Evolutionary conservation across 2,329 filamentous ascomycete genomes (phyloP), one percentile per base, ranked within the genome.

Genomic region (Hypoxylon sp.): DNA sequence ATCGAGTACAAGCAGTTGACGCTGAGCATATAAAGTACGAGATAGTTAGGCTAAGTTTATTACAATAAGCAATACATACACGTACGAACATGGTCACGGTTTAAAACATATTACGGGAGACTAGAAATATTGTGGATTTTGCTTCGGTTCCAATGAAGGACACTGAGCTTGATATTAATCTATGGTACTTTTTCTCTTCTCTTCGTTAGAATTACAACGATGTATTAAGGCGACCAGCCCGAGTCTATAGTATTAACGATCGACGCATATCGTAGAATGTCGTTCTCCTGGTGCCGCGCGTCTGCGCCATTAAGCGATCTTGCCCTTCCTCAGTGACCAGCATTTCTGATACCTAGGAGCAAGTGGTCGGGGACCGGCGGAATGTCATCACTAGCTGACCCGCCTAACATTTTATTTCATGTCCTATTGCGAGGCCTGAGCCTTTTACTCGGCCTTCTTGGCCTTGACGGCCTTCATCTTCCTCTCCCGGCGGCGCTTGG

Each of bases 401-500:
- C 62, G 65, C 51, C 53, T 21, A 8, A 59, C 37, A 11, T 21
- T 62, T 59, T 58, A 53, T 19, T 39, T 32, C 29, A n/a, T 51
- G 8, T 61, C 37, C 27, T 58, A 51, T 60, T 55, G 35, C 31
- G 39, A 57, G 53, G 39, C 27, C 44, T n/a, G 19, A 21, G 32
- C 24, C 17, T 46, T 78, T 82, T 88, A 91, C 17, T 55, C 19
- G 15, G 32, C 17, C 29, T 60, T 39, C 82, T 92, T 86, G 48
- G 84, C 83, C 86, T 94, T 85, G 80, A 91, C 85, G 64, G 88
- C 81, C 61, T 85, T 87, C 55, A 93, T 76, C 88, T 92, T 94
- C 81, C 85, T 89, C 81, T 96, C 93, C 67, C 94, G 88, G 78
- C 94, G 91, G 78, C 87, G 88, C 89, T 94, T 94, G 75, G 92